Percentiles rank a stretch among this genome's conserved stretches.
Evolutionary conservation across 495 filamentous ascomycete genomes (phyloP).

Genomic region (Jackrogersella multiformis): DNA sequence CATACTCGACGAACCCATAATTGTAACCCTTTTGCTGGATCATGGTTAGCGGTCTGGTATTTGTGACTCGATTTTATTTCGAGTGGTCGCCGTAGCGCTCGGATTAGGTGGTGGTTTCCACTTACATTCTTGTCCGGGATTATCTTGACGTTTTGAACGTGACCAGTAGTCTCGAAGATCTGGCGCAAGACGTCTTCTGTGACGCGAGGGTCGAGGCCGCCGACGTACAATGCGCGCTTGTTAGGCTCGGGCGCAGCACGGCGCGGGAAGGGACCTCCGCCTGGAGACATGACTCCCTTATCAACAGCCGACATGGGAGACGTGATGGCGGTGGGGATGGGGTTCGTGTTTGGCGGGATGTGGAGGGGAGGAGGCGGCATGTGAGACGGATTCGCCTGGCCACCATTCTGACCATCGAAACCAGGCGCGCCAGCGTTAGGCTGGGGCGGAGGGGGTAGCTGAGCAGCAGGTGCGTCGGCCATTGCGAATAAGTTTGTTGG

Average conservation of each 20-base stretch:
- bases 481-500: slow-evolving; percentile 56
- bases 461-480: slow-evolving; percentile 70
- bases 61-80: slow-evolving; percentile 16
- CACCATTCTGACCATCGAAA: slow-evolving; percentile 72
- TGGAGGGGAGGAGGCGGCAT: slow-evolving; percentile 94
- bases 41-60: slow-evolving; percentile 35
- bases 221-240: slow-evolving; percentile 97
- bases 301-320: slow-evolving; percentile 78
- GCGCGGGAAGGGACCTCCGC: slow-evolving; percentile 81
- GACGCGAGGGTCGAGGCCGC: slow-evolving; percentile 91
- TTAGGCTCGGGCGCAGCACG: slow-evolving; percentile 97
- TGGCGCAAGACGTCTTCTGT: slow-evolving; percentile 97
- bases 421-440: slow-evolving; percentile 73
- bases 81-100: slow-evolving; percentile 17
- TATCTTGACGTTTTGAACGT: slow-evolving; percentile 98
- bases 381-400: slow-evolving; percentile 76
- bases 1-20: slow-evolving; percentile 99
- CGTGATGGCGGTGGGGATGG: slow-evolving; percentile 91
- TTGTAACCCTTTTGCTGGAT: slow-evolving; percentile 98
- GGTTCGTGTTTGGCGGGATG: slow-evolving; percentile 96
- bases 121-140: slow-evolving; percentile 98
- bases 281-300: slow-evolving; percentile 80
- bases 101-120: slow-evolving; percentile 19
- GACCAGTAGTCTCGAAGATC: slow-evolving; percentile 98
- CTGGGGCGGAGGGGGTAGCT: slow-evolving; percentile 73